These are phyloP conservation scores for Penicillium crustosum DNA, from an alignment of 2,329 filamentous ascomycete genomes.

Conservation along the genomic window DNA sequence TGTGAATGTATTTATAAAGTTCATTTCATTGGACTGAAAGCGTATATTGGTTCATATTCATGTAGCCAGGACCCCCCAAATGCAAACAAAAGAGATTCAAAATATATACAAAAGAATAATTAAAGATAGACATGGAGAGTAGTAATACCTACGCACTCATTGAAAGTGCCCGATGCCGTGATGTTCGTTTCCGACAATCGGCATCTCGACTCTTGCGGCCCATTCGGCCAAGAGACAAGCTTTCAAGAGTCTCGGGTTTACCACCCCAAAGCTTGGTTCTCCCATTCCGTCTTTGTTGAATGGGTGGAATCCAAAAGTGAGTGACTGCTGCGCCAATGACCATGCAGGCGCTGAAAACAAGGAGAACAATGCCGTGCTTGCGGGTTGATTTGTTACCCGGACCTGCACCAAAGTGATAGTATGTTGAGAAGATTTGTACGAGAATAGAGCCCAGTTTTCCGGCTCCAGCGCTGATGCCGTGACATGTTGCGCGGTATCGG, in stretches of 20 bases:
- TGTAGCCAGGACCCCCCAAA: neutral
- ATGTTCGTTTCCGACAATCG: constrained; percentile 19
- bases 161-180: constrained; percentile 21
- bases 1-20: neutral
- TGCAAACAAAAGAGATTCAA: neutral
- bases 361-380: constrained; percentile 42
- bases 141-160: constrained; percentile 14
- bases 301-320: constrained; percentile 43
- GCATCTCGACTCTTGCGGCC: constrained; percentile 40
- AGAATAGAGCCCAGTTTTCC: constrained; percentile 55
- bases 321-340: constrained; percentile 42
- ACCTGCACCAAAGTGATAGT: constrained; percentile 41
- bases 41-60: neutral
- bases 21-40: neutral
- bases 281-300: constrained; percentile 32
- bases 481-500: constrained; percentile 54
- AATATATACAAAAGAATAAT: neutral
- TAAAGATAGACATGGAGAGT: neutral
- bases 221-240: constrained; percentile 39
- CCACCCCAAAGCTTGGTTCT: constrained; percentile 35
- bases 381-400: constrained; percentile 33
- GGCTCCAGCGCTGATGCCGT: constrained; percentile 54
- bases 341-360: constrained; percentile 46
- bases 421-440: constrained; percentile 42
- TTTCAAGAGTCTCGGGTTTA: constrained; percentile 41